These are phyloP conservation scores for Malus orientalis DNA, from an alignment of 306 rosid genomes.

Conservation along the genomic window DNA sequence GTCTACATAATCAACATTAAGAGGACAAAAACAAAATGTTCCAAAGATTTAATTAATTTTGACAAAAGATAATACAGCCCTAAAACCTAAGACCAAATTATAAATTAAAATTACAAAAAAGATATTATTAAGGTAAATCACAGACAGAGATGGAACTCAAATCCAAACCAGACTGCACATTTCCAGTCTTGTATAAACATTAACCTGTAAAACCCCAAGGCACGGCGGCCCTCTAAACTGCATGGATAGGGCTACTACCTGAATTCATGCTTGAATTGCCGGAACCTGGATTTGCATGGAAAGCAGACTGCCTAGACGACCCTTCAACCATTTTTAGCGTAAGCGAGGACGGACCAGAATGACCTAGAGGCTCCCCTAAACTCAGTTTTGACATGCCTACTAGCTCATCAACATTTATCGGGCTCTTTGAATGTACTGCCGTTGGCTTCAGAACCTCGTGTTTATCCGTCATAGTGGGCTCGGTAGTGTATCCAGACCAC, in stretches of 20 bases:
- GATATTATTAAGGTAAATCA: slow-evolving; percentile 39
- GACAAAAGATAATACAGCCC: slow-evolving; percentile 34
- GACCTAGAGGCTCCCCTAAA: slow-evolving; percentile 68
- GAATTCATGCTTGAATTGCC: slow-evolving; percentile 48
- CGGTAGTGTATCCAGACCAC: slow-evolving; percentile 63
- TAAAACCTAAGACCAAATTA: slow-evolving; percentile 11
- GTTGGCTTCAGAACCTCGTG: slow-evolving; percentile 88
- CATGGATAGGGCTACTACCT: slow-evolving; percentile 72
- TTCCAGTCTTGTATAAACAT: slow-evolving; percentile 27
- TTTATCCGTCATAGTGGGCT: slow-evolving; percentile 45
- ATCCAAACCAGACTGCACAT: slow-evolving; percentile 48
- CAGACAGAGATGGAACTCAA: slow-evolving; percentile 27
- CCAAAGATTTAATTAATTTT: slow-evolving; percentile 30
- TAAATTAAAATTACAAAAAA: background rate
- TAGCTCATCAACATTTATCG: slow-evolving; percentile 84
- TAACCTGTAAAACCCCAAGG: slow-evolving; percentile 26
- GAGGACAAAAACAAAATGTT: slow-evolving; percentile 14
- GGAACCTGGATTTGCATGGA: slow-evolving; percentile 77
- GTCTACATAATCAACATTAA: slow-evolving; percentile 26
- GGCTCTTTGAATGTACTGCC: slow-evolving; percentile 79
- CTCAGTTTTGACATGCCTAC: slow-evolving; percentile 95
- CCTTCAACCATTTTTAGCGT: slow-evolving; percentile 71
- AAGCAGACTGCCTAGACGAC: slow-evolving; percentile 90
- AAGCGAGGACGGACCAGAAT: slow-evolving; percentile 63
- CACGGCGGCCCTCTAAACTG: slow-evolving; percentile 36